Evolutionary conservation across 1,139 yeast species (phyloP), one percentile per base, ranked within the genome.

Genomic region (Yamadazyma spencermartinsiae): DNA sequence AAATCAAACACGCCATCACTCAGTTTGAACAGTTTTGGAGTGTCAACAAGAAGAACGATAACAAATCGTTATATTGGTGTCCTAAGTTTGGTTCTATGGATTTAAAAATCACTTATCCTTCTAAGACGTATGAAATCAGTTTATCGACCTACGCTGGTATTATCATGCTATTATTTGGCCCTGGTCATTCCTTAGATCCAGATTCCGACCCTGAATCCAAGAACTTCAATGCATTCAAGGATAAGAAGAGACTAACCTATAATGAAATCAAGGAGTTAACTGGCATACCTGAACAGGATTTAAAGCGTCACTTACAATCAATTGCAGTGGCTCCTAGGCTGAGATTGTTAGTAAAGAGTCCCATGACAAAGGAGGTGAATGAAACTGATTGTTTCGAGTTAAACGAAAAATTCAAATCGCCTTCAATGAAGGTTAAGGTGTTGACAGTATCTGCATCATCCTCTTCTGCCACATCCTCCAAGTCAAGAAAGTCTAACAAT

Each of bases 291-390:
- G 78, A 74, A 25, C 56, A 65, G 1, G 98, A 92, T 49, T 67
- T 90, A 30, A 72, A 74, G 28, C 75, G 96, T 41, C 94, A 88
- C 46, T 62, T 92, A 41, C 87, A 86, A 55, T 87, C 97, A 1
- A 76, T 92, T 25, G 82, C 95, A 0, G 86, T 88, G 33, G 94
- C 95, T 0, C 90, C 96, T 2, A 76, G 83, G 45, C 82, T 89
- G 51, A 72, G 95, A 45, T 68, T 90, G 11, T 65, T 90, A 45
- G 67, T 71, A 17, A 90, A 89, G 54, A 67, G 60, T 17, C 97
- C 97, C 9, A 77, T 81, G 82, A 70, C 86, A 0, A 83, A 81
- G 48, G 89, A 82, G 8, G 80, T 90, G 21, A 75, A 76, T 33
- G 68, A 74, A 1, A 65, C 63, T 4, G 97, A 90, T 61, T 60